Evolutionary conservation across 768 basidiomycete genomes (phyloP).

Genomic region (Pisolithus microcarpus): DNA sequence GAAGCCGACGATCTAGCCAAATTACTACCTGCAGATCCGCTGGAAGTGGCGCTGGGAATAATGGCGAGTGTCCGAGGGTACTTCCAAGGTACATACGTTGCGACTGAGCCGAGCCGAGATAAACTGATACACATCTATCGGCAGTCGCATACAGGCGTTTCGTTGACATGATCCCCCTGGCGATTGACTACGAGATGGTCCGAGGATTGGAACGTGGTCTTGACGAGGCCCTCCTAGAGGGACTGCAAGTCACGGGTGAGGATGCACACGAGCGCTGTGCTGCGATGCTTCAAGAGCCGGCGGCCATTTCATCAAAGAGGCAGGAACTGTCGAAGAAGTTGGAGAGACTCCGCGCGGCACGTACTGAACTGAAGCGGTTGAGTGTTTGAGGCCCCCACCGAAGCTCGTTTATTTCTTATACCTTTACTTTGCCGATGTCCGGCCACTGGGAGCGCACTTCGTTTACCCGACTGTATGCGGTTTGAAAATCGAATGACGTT

Average conservation of each 20-base stretch:
- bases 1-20: slow-evolving; percentile 39
- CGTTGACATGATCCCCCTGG: slow-evolving; percentile 35
- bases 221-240: slow-evolving; percentile 37
- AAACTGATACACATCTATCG: neutral
- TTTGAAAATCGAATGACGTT: too few relatives aligned
- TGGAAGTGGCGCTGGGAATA: slow-evolving; percentile 53
- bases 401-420: neutral
- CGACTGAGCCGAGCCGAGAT: neutral
- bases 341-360: slow-evolving; percentile 42
- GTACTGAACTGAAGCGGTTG: slow-evolving; percentile 28
- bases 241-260: slow-evolving; percentile 45
- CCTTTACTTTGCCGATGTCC: neutral
- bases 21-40: slow-evolving; percentile 43
- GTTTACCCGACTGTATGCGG: too few relatives aligned
- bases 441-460: neutral
- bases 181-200: slow-evolving; percentile 34
- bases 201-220: slow-evolving; percentile 44
- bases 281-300: slow-evolving; percentile 46
- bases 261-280: slow-evolving; percentile 42
- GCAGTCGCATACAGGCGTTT: slow-evolving; percentile 44
- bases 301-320: slow-evolving; percentile 36
- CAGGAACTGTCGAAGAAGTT: slow-evolving; percentile 45
- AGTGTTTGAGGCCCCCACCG: neutral
- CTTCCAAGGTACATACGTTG: slow-evolving; percentile 53
- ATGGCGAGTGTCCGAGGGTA: slow-evolving; percentile 71